Percentiles rank a stretch among this genome's conserved stretches.
Conservation (phyloP, 1,284 basidiomycete species). For the Leccinum angustisporum region DNA sequence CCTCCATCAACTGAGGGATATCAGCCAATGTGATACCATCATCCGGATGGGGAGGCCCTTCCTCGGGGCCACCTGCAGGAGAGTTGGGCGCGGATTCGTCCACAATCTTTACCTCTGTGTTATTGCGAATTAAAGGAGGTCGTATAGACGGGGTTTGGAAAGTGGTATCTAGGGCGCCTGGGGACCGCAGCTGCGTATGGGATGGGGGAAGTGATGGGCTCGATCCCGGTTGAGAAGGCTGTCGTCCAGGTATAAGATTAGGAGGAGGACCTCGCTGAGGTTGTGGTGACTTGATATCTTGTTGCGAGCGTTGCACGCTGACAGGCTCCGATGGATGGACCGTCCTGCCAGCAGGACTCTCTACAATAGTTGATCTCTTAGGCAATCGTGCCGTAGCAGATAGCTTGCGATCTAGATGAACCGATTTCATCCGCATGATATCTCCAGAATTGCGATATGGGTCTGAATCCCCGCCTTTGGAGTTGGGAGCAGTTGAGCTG, state of each 20-base stretch:
- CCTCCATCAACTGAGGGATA: slow-evolving; percentile 90
- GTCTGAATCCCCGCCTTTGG: slow-evolving; percentile 49
- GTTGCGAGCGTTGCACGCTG: slow-evolving; percentile 39
- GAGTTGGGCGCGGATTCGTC: slow-evolving; percentile 78
- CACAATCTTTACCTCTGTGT: slow-evolving; percentile 87
- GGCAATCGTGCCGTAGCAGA: slow-evolving; percentile 91
- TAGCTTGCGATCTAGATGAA: slow-evolving; percentile 92
- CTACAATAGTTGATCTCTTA: slow-evolving; percentile 93
- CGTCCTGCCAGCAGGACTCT: slow-evolving; percentile 89
- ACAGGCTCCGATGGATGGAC: slow-evolving; percentile 65
- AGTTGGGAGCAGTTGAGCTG: slow-evolving; percentile 36
- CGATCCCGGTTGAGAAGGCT: slow-evolving; percentile 33
- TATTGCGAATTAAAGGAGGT: slow-evolving; percentile 76
- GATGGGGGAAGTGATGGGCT: slow-evolving; percentile 37
- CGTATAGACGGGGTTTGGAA: slow-evolving; percentile 53
- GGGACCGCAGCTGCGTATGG: slow-evolving; percentile 41
- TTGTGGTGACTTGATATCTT: slow-evolving; percentile 35
- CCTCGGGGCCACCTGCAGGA: slow-evolving; percentile 52
- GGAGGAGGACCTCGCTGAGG: slow-evolving; percentile 36
- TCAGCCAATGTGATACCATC: slow-evolving; percentile 95
- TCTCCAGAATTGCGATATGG: slow-evolving; percentile 86
- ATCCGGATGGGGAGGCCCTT: slow-evolving; percentile 46
- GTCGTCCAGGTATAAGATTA: slow-evolving; percentile 36
- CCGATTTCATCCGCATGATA: slow-evolving; percentile 92
- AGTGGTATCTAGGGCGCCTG: slow-evolving; percentile 38